These are phyloP conservation scores for Xerophyta viscosa DNA, from an alignment of 106 monocot genomes.

Conservation along the genomic window DNA sequence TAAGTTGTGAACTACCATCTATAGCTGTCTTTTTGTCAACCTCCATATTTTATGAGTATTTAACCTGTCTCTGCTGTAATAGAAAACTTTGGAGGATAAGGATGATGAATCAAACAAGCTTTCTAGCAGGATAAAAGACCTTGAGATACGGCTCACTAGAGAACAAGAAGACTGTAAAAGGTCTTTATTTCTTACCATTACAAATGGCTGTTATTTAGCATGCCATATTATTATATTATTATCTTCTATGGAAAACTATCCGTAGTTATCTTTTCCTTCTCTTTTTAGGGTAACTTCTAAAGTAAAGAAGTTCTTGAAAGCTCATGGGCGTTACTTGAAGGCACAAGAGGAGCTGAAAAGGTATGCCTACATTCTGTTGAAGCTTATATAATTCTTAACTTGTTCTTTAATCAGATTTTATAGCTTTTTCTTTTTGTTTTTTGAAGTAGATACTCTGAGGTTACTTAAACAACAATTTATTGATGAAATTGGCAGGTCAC, in stretches of 20 bases:
- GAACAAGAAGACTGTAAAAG: slow-evolving; percentile 66
- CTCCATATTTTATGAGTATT: no score
- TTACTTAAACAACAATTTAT: neutral
- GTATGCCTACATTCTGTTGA: slow-evolving; percentile 10
- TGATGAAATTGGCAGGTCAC: slow-evolving; percentile 28
- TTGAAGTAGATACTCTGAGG: neutral
- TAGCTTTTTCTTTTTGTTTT: no score
- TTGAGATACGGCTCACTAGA: slow-evolving; percentile 45
- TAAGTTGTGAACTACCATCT: no score
- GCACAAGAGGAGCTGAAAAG: slow-evolving; percentile 58
- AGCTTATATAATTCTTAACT: no score
- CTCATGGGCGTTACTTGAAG: slow-evolving; percentile 42
- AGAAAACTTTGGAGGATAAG: slow-evolving; percentile 51
- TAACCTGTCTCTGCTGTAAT: neutral
- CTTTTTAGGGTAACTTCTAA: slow-evolving; percentile 38
- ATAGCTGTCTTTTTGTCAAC: no score
- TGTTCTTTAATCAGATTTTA: no score
- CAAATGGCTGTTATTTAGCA: no score
- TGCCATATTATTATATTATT: no score
- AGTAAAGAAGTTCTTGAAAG: slow-evolving; percentile 49
- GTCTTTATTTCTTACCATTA: no score
- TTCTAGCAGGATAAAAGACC: slow-evolving; percentile 37
- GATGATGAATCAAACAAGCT: slow-evolving; percentile 36
- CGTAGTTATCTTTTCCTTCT: neutral
- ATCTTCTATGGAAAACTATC: no score